Evolutionary conservation across 768 basidiomycete genomes (phyloP), one percentile per base, ranked within the genome.

Genomic region (Pluteus cervinus): DNA sequence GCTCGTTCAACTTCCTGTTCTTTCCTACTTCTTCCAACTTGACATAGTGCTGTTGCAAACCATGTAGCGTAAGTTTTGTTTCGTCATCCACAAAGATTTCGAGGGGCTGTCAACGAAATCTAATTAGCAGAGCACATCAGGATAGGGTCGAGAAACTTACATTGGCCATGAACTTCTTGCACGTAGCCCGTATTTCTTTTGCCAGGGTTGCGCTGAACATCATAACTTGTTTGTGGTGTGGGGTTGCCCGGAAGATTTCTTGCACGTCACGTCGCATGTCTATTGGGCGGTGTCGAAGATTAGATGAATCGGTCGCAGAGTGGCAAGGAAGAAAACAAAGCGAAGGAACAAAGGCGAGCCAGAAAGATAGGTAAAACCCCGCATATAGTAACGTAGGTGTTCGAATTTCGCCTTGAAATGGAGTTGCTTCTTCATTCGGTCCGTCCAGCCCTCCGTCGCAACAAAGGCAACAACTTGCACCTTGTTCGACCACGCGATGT

Each of bases 191-290:
- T 41, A 99, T 94, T 48, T 98, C 96, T 71, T 99, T 98, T 40
- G 90, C 81, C 43, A 99, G 67, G 1, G 96, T 99, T 26, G 96
- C 96, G 52, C 91, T 94, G 74, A 99, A 99, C 96, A 99, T 99
- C 96, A 99, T 99, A 50, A 99, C 96, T 74, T 99, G 94, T 72
- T 99, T 99, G 76, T 96, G 92, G 64, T 96, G 94, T 35, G 96
- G 96, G 14, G 96, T 98, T 12, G 90, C 78, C 53, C 94, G 85
- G 79, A 98, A 99, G 54, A 99, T 98, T 70, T 99, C 96, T 80
- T 99, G 96, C 47, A 99, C 94, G 60, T 99, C 96, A 57, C 96
- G 90, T 70, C 96, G 94, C 96, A 99, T 99, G 83, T 98, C 96
- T 99, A 79, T 65, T 73, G 69, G 71, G 69, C 69, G 75, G 66